Conservation (phyloP, 306 rosid genomes). For the Sicyos baderoa region DNA sequence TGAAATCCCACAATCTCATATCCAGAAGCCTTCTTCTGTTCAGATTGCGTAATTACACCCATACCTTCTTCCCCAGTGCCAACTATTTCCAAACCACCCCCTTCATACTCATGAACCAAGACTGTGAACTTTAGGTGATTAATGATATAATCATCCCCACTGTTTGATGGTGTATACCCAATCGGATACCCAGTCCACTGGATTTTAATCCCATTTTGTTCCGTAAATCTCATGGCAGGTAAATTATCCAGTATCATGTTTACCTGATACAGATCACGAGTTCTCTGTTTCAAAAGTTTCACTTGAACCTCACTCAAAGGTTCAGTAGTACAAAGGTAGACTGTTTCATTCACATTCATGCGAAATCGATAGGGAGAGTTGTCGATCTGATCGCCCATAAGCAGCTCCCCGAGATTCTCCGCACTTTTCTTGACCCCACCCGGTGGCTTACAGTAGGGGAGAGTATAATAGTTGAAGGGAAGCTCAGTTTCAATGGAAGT, state of each 20-base stretch:
- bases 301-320: slow-evolving; percentile 60
- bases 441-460: slow-evolving; percentile 63
- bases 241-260: slow-evolving; percentile 91
- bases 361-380: slow-evolving; percentile 67
- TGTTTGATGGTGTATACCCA: slow-evolving; percentile 58
- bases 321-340: slow-evolving; percentile 58
- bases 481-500: slow-evolving; percentile 95
- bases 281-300: slow-evolving; percentile 74
- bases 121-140: slow-evolving; percentile 82
- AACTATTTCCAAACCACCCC: slow-evolving; percentile 62
- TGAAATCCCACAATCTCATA: slow-evolving; percentile 92
- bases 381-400: slow-evolving; percentile 89
- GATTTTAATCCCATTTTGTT: slow-evolving; percentile 62
- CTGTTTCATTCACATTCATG: slow-evolving; percentile 65
- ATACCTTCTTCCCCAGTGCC: slow-evolving; percentile 93
- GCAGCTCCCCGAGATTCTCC: slow-evolving; percentile 89
- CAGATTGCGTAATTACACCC: slow-evolving; percentile 65
- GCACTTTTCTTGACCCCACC: slow-evolving; percentile 74
- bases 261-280: slow-evolving; percentile 88
- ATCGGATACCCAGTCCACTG: slow-evolving; percentile 97
- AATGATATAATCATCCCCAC: slow-evolving; percentile 66
- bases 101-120: slow-evolving; percentile 85
- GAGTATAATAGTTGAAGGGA: slow-evolving; percentile 81
- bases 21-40: slow-evolving; percentile 71
- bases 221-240: slow-evolving; percentile 78